phyloP scores from a whole-genome alignment of 805 yeast genomes.

The Metschnikowia reukaufii region DNA sequence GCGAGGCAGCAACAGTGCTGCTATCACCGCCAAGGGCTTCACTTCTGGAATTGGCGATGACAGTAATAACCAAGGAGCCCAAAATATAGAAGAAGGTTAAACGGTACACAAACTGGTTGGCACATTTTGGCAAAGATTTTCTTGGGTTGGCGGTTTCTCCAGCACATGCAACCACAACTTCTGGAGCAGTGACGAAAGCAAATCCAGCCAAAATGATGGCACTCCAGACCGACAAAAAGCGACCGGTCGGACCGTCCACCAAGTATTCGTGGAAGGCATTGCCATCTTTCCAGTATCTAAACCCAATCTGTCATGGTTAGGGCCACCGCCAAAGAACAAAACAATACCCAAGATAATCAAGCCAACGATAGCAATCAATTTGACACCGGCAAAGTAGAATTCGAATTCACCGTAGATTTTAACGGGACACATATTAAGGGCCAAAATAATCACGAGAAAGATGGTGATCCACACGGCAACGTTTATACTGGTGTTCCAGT shows the following conservation, averaged over 20 bases:
- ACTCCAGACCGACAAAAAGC: constrained; percentile 25
- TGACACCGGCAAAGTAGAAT: constrained; percentile 21
- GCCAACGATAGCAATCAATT: constrained; percentile 22
- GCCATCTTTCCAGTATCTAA: constrained; percentile 23
- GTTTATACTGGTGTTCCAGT: constrained; percentile 25
- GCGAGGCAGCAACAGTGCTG: constrained; percentile 62
- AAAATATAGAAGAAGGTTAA: constrained; percentile 40
- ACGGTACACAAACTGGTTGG: constrained; percentile 56
- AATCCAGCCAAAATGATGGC: constrained; percentile 29
- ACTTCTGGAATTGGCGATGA: constrained; percentile 34
- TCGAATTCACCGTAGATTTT: constrained; percentile 20
- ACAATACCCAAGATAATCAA: constrained; percentile 23
- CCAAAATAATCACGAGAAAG: constrained; percentile 18
- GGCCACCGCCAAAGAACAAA: constrained; percentile 24
- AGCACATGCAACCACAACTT: constrained; percentile 51
- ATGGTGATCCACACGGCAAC: constrained; percentile 43
- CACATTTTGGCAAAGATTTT: constrained; percentile 60
- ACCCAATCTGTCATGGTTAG: constrained; percentile 22
- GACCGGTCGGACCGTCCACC: constrained; percentile 28
- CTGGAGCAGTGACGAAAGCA: constrained; percentile 44
- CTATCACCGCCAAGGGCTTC: constrained; percentile 24
- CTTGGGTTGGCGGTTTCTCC: constrained; percentile 63
- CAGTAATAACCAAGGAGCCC: constrained; percentile 43
- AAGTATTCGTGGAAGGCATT: constrained; percentile 45
- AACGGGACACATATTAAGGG: constrained; percentile 20